Percentiles rank a stretch among this genome's conserved stretches.
Conservation (phyloP, 2,329 filamentous ascomycete species). For the Achaetomium macrosporum region DNA sequence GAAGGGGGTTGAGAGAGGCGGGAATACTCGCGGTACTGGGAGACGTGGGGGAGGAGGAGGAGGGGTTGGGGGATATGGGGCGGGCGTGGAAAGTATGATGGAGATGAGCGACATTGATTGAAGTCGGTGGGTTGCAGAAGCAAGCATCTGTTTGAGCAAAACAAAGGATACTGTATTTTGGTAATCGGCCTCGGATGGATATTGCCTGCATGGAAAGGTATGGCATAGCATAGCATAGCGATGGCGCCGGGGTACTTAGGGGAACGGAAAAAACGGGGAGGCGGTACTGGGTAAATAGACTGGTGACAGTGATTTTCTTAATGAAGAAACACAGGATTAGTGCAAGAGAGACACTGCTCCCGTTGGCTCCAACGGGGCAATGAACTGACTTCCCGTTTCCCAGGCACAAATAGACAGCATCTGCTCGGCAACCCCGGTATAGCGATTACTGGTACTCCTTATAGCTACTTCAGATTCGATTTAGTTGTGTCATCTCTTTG, state of each 20-base stretch:
- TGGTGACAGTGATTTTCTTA: background rate
- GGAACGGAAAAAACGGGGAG: background rate
- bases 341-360: too few species aligned
- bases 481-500: too few species aligned
- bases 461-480: too few species aligned
- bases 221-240: slow-evolving; percentile 20
- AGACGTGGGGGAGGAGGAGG: slow-evolving; percentile 26
- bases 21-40: slow-evolving; percentile 27
- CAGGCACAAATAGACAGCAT: background rate
- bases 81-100: slow-evolving; percentile 41
- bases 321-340: background rate
- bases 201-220: slow-evolving; percentile 2
- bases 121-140: slow-evolving; percentile 1
- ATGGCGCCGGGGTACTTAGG: slow-evolving; percentile 17
- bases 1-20: slow-evolving; percentile 39
- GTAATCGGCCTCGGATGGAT: slow-evolving; percentile 8
- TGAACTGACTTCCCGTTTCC: too few species aligned
- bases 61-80: slow-evolving; percentile 4
- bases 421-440: background rate
- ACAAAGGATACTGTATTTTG: slow-evolving; percentile 4
- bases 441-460: too few species aligned
- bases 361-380: too few species aligned
- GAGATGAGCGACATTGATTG: slow-evolving; percentile 52
- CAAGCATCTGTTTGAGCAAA: background rate
- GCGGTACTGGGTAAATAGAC: background rate